Conservation (phyloP, 2,329 filamentous ascomycete species). For the Periconia digitata region DNA sequence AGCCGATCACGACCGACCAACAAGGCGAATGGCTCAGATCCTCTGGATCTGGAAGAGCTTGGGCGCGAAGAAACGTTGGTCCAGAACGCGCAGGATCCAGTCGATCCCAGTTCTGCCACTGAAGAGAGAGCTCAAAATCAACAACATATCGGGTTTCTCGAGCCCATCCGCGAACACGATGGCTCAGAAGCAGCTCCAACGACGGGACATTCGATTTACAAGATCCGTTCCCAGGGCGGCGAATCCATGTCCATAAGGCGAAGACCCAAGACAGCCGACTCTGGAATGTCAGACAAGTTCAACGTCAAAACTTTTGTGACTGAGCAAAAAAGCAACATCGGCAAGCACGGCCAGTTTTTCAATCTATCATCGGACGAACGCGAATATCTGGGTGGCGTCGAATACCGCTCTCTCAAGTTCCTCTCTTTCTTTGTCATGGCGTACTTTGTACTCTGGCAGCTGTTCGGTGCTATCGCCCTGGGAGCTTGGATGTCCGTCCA, state of each 20-base stretch:
- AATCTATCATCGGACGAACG: conserved; percentile 22
- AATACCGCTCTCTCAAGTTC: conserved; percentile 24
- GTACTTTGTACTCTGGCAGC: conserved; percentile 23
- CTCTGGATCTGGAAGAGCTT: background rate
- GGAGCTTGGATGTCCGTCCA: conserved; percentile 22
- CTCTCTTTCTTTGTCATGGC: conserved; percentile 18
- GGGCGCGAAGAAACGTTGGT: conserved; percentile 2
- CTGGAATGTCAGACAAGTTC: conserved; percentile 15
- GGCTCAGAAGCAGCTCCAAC: conserved; percentile 16
- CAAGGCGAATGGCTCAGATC: conserved; percentile 3
- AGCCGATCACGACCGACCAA: conserved; percentile 9
- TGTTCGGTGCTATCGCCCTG: conserved; percentile 21
- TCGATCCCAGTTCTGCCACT: background rate
- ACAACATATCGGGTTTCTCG: conserved; percentile 24
- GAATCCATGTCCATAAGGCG: conserved; percentile 15
- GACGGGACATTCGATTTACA: conserved; percentile 24
- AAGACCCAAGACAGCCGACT: conserved; percentile 18
- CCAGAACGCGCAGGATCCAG: background rate
- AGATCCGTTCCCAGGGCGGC: conserved; percentile 13
- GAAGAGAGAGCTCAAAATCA: conserved; percentile 11
- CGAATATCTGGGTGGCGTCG: conserved; percentile 23
- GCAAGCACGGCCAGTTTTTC: conserved; percentile 22
- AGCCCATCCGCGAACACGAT: conserved; percentile 17
- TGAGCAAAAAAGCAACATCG: conserved; percentile 26
- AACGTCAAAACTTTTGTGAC: conserved; percentile 23